These are phyloP conservation scores for Jacaranda mimosifolia DNA, from an alignment of 257 asterid species.

Conservation along the genomic window DNA sequence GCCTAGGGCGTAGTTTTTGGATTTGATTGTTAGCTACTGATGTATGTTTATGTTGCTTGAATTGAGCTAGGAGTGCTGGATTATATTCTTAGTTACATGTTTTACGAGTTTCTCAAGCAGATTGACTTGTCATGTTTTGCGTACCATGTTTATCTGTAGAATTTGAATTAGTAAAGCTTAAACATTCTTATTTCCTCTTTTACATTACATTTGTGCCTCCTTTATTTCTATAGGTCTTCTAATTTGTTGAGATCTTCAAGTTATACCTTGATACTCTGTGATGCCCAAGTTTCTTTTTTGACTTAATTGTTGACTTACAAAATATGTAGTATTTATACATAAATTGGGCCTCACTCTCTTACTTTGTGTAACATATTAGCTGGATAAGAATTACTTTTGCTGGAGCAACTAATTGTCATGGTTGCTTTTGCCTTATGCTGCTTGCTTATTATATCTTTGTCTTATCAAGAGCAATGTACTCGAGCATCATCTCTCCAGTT, in stretches of 20 bases:
- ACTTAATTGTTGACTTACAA: neutral
- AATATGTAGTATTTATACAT: neutral
- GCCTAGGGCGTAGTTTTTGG: neutral
- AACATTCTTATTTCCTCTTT: neutral
- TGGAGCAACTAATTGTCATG: neutral
- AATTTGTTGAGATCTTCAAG: neutral
- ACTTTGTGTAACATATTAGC: neutral
- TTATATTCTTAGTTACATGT: neutral
- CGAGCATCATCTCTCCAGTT: conserved; percentile 2
- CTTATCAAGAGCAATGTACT: neutral
- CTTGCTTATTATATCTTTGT: conserved; percentile 10
- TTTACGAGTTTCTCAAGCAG: conserved; percentile 18
- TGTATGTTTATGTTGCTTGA: conserved; percentile 7
- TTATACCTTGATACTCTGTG: conserved; percentile 16
- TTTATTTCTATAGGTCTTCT: neutral
- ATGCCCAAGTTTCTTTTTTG: neutral
- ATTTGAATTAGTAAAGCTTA: neutral
- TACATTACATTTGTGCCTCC: neutral
- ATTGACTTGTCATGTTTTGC: neutral
- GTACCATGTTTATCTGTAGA: neutral
- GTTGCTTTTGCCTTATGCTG: neutral
- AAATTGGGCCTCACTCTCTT: neutral
- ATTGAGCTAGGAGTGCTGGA: neutral
- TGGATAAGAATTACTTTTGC: neutral
- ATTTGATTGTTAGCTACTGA: neutral